A percentile compares a stretch with the other conserved stretches of the same genome.
Conservation (phyloP, 345 rosid species). For the Salix dunnii region DNA sequence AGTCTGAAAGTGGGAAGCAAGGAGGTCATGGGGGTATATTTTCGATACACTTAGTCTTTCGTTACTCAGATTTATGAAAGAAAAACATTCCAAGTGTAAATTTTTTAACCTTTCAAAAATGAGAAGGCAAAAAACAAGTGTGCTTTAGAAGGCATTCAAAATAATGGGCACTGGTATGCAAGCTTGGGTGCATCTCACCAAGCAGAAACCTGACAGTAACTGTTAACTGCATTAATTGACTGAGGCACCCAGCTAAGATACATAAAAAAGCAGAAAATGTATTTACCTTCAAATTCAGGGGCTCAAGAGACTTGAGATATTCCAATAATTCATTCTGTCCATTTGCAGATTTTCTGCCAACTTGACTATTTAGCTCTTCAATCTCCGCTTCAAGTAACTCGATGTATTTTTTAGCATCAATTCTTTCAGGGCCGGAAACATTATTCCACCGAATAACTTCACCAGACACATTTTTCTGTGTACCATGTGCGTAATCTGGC, state of each 20-base stretch:
- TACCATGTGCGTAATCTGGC: constrained; percentile 84
- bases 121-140: background rate
- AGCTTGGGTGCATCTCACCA: background rate
- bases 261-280: background rate
- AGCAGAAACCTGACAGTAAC: background rate
- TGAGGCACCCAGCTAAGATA: background rate
- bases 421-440: constrained; percentile 81
- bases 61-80: background rate
- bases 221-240: background rate
- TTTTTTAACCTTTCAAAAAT: background rate
- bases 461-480: constrained; percentile 91
- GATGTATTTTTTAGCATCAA: constrained; percentile 84
- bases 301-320: constrained; percentile 85
- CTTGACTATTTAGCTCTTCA: constrained; percentile 77
- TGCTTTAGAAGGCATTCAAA: background rate
- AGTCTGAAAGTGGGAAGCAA: background rate
- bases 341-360: constrained; percentile 56
- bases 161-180: background rate
- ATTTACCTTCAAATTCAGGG: constrained; percentile 87
- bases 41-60: background rate
- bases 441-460: constrained; percentile 91
- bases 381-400: constrained; percentile 95
- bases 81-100: background rate
- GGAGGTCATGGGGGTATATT: background rate
- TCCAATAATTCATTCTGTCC: constrained; percentile 85